phyloP scores from a whole-genome alignment of 192 early-diverging fungal species.

The Helicostylum pulchrum region DNA sequence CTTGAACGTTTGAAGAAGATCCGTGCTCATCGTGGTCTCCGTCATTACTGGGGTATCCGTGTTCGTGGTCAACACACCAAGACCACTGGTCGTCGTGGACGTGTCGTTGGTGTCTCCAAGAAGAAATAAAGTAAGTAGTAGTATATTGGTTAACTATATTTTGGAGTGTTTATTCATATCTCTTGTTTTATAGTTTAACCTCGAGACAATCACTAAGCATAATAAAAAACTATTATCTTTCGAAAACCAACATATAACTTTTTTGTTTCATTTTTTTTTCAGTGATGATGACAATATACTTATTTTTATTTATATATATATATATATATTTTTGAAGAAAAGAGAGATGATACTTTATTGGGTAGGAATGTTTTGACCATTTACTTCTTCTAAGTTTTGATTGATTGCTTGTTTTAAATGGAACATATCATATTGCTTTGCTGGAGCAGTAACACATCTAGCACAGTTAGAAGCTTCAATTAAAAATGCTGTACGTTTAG shows the following conservation, averaged over 20 bases:
- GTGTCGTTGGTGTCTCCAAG: slow-evolving; percentile 97
- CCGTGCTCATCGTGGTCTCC: slow-evolving; percentile 97
- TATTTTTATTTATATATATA: too few relatives aligned
- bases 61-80: slow-evolving; percentile 99
- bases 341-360: too few relatives aligned
- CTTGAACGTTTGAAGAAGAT: slow-evolving; percentile 99
- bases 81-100: slow-evolving; percentile 96
- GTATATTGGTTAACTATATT: too few relatives aligned
- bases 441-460: neutral
- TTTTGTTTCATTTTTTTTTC: slow-evolving; percentile 3
- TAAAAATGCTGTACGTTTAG: neutral
- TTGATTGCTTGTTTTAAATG: neutral
- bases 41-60: slow-evolving; percentile 97
- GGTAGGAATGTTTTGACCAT: neutral
- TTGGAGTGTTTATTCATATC: too few relatives aligned
- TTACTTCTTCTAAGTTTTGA: neutral
- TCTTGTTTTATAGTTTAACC: too few relatives aligned
- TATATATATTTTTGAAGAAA: too few relatives aligned
- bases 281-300: too few relatives aligned
- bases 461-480: slow-evolving; percentile 2
- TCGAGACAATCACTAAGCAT: too few relatives aligned
- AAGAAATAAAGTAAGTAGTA: slow-evolving; percentile 68
- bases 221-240: too few relatives aligned
- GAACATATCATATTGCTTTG: slow-evolving; percentile 14
- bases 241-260: neutral